Evolutionary conservation across 2,329 filamentous ascomycete species (phyloP), one percentile per base, ranked within the genome.

Genomic region (Colletotrichum tabaci): DNA sequence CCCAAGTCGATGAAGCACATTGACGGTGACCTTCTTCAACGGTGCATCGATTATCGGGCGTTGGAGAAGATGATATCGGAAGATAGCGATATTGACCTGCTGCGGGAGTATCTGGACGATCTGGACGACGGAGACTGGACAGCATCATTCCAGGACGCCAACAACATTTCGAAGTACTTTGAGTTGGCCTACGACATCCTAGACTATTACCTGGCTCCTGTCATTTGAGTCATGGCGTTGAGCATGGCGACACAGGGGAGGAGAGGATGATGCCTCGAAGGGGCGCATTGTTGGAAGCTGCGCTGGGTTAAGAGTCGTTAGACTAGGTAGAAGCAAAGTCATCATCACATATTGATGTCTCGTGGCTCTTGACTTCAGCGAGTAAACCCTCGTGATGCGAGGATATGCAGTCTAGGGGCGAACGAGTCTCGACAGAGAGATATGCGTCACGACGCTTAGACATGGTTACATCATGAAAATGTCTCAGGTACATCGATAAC

Each of bases 11-110:
- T 84, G 70, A 89, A 90, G 86, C 91, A 94, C 67, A 84, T 94
- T 3, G 86, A 94, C 73, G 92, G 92, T 0, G 91, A 94, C 75
- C 82, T 93, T 46, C 79, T 94, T 52, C 82, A 84, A 71, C 84
- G 86, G 8, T 88, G 90, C 70, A 74, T 91, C 13, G 81, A 87
- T 21, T 81, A 78, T 21, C 82, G 83, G 42, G 80, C 79, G 0
- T 75, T 91, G 23, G 85, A 88, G 75, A 74, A 76, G 40, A 75
- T 89, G 16, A 79, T 87, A 18, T 73, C 66, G 5, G 76, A 76
- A 26, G 78, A 75, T 23, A 77, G 77, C 53, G 79, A 79, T 21
- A 73, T 82, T 4, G 77, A 80, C 35, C 77, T 84, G 55, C 87
- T 92, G 74, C 79, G 79, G 49, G 81, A 86, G 72, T 82, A 89